Percentiles rank a stretch among this genome's conserved stretches.
Evolutionary conservation across 148 eudicot genomes (phyloP).

Genomic region (Mesembryanthemum crystallinum): DNA sequence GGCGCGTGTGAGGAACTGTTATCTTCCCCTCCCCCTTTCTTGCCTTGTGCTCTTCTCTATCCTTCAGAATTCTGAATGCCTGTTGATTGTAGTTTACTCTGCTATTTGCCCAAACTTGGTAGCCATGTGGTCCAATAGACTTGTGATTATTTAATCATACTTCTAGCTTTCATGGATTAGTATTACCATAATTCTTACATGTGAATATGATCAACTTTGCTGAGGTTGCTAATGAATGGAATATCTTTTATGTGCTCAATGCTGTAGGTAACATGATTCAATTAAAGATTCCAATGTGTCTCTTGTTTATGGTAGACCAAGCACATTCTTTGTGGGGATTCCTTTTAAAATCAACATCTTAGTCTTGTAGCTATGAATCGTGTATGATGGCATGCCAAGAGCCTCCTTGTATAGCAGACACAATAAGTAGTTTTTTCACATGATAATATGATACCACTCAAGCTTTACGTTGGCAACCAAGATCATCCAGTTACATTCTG

Average conservation of each 20-base stretch:
- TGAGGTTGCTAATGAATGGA: no score
- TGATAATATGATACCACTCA: no score
- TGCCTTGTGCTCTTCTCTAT: not conserved
- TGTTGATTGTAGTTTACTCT: not conserved
- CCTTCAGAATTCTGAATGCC: not conserved
- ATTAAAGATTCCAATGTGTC: not conserved
- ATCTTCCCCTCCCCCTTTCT: not conserved
- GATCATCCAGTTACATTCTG: not conserved
- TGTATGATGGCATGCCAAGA: no score
- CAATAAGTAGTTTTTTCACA: no score
- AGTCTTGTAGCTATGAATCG: not conserved
- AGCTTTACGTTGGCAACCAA: conserved; percentile 1
- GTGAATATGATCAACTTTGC: not conserved
- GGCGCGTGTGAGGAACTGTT: no score
- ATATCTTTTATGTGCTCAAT: not conserved
- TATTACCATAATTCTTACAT: not conserved
- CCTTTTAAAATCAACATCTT: not conserved
- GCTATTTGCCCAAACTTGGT: not conserved
- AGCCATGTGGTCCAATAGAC: not conserved
- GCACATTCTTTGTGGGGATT: not conserved
- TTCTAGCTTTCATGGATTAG: not conserved
- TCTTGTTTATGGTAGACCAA: not conserved
- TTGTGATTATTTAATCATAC: not conserved
- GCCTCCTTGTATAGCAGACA: no score
- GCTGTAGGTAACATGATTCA: not conserved